Percentiles rank a stretch among this genome's conserved stretches.
These are phyloP conservation scores for Fomitopsis palustris DNA, from an alignment of 1,284 basidiomycete species.

Conservation along the genomic window DNA sequence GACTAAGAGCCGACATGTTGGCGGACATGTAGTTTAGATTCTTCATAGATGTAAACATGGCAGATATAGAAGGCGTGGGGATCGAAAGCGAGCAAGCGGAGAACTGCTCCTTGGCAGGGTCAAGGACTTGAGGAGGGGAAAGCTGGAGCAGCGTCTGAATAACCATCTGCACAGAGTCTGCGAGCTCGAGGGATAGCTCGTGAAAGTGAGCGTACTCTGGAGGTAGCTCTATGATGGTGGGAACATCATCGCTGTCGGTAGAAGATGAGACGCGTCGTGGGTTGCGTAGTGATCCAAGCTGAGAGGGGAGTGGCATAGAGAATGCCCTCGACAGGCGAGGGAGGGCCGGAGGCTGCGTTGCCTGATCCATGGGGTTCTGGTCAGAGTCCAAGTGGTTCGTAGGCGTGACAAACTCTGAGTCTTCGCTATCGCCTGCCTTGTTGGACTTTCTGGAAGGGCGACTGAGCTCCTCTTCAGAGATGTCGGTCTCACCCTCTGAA, in stretches of 20 bases:
- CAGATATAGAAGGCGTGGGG: slow-evolving; percentile 83
- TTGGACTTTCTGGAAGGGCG: slow-evolving; percentile 22
- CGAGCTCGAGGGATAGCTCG: slow-evolving; percentile 77
- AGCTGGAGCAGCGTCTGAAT: slow-evolving; percentile 88
- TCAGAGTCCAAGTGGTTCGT: slow-evolving; percentile 31
- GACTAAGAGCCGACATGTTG: slow-evolving; percentile 48
- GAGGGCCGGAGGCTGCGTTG: slow-evolving; percentile 23
- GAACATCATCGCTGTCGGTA: slow-evolving; percentile 11
- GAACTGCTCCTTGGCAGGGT: slow-evolving; percentile 89
- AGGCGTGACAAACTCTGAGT: slow-evolving; percentile 31
- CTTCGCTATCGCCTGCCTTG: slow-evolving; percentile 26
- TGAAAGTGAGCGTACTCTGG: slow-evolving; percentile 44
- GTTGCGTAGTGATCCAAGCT: slow-evolving; percentile 64
- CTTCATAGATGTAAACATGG: slow-evolving; percentile 86
- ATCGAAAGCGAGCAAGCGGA: slow-evolving; percentile 82
- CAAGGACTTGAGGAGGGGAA: slow-evolving; percentile 84
- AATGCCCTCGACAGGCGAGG: slow-evolving; percentile 65
- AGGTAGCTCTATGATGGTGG: slow-evolving; percentile 17
- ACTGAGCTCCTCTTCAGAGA: slow-evolving; percentile 39
- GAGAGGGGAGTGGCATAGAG: slow-evolving; percentile 68
- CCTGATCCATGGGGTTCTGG: slow-evolving; percentile 32
- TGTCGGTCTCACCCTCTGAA: slow-evolving; percentile 47
- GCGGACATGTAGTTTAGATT: slow-evolving; percentile 88
- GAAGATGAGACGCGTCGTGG: slow-evolving; percentile 41
- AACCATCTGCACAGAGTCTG: slow-evolving; percentile 83